Percentiles rank a stretch among this genome's conserved stretches.
These are phyloP conservation scores for Dictyophora rubrovolvata DNA, from an alignment of 768 basidiomycete genomes.

Conservation along the genomic window DNA sequence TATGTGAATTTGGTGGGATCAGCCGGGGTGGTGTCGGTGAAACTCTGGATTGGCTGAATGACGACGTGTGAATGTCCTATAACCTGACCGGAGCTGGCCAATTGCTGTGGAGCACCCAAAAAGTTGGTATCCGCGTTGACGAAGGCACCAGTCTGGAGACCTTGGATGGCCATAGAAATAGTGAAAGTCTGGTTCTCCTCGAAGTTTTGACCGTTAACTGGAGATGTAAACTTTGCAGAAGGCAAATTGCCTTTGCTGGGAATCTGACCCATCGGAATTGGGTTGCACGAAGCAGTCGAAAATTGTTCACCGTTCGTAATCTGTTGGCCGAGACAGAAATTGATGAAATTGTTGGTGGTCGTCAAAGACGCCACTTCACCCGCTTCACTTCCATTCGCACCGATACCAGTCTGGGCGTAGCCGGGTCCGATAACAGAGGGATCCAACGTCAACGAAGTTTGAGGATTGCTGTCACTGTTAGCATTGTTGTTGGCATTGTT, in stretches of 20 bases:
- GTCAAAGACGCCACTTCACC: constrained; percentile 45
- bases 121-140: constrained; percentile 44
- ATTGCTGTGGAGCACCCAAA: constrained; percentile 47
- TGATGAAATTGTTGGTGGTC: constrained; percentile 54
- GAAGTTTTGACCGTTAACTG: constrained; percentile 40
- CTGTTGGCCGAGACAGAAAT: constrained; percentile 39
- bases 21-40: constrained; percentile 36
- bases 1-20: constrained; percentile 46
- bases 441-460: constrained; percentile 39
- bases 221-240: constrained; percentile 36
- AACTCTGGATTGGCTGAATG: constrained; percentile 34
- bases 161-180: constrained; percentile 37
- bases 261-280: constrained; percentile 47
- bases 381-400: constrained; percentile 24
- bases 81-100: constrained; percentile 41
- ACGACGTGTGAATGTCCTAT: constrained; percentile 52
- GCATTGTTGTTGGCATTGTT: constrained; percentile 9
- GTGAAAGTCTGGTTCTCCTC: constrained; percentile 38
- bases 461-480: constrained; percentile 27
- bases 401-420: constrained; percentile 41
- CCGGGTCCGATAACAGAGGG: constrained; percentile 38
- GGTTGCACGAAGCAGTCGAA: constrained; percentile 47
- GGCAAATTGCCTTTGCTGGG: constrained; percentile 38
- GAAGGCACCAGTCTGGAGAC: constrained; percentile 44
- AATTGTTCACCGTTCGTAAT: constrained; percentile 49